Evolutionary conservation across 306 rosid species (phyloP).

Genomic region (Elaeagnus macrophylla): DNA sequence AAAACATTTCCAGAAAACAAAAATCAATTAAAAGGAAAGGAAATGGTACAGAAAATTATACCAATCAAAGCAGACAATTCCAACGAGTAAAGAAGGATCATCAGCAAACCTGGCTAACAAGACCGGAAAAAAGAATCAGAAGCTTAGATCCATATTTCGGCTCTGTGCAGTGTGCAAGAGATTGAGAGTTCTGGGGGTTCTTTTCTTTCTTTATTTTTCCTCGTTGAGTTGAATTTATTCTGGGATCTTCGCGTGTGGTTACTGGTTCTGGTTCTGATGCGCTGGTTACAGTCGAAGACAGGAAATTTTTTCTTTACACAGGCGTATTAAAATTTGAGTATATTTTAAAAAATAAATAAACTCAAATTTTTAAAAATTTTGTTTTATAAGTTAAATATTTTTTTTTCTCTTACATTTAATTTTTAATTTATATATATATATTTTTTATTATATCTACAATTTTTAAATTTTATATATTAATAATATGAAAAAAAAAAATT

Average conservation of each 20-base stretch:
- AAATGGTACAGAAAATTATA: conserved; percentile 3
- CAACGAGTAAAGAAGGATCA: conserved; percentile 23
- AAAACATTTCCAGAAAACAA: background rate
- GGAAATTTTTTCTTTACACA: no score
- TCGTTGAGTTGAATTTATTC: conserved; percentile 20
- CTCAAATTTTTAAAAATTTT: no score
- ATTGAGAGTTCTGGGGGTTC: background rate
- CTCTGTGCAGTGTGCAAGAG: background rate
- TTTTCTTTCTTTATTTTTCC: conserved; percentile 29
- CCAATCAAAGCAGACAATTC: conserved; percentile 19
- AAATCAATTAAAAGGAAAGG: conserved; percentile 5
- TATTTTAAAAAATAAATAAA: no score
- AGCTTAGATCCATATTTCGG: conserved; percentile 35
- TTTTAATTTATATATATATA: no score
- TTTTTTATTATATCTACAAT: no score
- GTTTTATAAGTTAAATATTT: no score
- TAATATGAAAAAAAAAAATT: no score
- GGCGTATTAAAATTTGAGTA: no score
- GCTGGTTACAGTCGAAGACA: conserved; percentile 74
- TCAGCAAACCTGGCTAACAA: conserved; percentile 1
- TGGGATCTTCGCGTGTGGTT: conserved; percentile 41
- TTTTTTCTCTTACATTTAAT: no score
- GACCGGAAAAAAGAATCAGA: conserved; percentile 16
- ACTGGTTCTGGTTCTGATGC: conserved; percentile 47
- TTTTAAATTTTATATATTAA: no score